Percentiles rank a stretch among this genome's conserved stretches.
These are phyloP conservation scores for Neohortaea acidophila DNA, from an alignment of 495 filamentous ascomycete species.

Conservation along the genomic window DNA sequence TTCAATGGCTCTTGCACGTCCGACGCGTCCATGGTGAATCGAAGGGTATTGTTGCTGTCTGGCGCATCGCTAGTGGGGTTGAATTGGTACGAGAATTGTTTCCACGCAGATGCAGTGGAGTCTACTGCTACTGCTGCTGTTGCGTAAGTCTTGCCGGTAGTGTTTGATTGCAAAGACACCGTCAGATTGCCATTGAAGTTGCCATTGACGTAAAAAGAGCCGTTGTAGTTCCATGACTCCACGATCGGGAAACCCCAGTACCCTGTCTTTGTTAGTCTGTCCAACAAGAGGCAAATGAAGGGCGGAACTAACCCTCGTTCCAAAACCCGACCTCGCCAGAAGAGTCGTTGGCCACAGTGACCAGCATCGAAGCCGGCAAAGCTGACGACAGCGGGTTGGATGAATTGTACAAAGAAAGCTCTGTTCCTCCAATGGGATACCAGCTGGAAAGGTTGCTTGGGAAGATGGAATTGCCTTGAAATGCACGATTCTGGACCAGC, in stretches of 20 bases:
- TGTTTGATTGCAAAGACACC: conserved; percentile 31
- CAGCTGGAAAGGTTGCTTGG: conserved; percentile 36
- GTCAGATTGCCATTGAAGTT: conserved; percentile 21
- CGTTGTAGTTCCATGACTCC: conserved; percentile 19
- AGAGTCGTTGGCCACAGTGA: conserved; percentile 23
- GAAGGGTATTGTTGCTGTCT: conserved; percentile 26
- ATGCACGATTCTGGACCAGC: conserved; percentile 58
- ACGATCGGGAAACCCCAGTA: conserved; percentile 18
- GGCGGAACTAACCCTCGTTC: conserved; percentile 16
- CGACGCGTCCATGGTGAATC: conserved; percentile 25
- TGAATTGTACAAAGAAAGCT: conserved; percentile 35
- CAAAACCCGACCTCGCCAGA: conserved; percentile 13
- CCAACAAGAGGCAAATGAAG: not conserved
- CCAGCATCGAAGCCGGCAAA: conserved; percentile 44
- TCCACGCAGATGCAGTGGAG: conserved; percentile 30
- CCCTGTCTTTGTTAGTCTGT: conserved; percentile 11
- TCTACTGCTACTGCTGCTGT: conserved; percentile 26
- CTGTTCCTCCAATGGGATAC: conserved; percentile 36
- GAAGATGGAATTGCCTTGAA: conserved; percentile 34
- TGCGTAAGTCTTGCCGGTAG: conserved; percentile 34
- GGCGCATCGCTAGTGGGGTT: conserved; percentile 24
- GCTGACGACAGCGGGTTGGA: conserved; percentile 35
- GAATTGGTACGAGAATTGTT: conserved; percentile 32
- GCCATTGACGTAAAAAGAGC: conserved; percentile 25
- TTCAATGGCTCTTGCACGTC: conserved; percentile 19